Evolutionary conservation across 140 eudicot species (phyloP), one percentile per base, ranked within the genome.

Genomic region (Oenanthe javanica): DNA sequence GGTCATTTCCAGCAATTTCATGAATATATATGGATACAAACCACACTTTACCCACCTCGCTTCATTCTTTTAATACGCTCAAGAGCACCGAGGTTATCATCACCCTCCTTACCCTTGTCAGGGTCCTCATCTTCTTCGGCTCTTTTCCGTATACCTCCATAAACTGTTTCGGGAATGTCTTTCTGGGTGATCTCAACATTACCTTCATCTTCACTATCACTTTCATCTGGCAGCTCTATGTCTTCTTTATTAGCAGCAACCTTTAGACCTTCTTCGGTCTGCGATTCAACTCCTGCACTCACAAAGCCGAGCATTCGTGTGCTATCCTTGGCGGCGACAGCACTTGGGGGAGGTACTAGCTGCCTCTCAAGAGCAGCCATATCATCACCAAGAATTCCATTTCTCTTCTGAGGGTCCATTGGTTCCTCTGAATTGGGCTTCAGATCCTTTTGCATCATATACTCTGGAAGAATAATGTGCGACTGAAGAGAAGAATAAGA

Each of bases 361-460:
- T 89, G 91, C 84, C 88, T 87, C 78, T 95, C 99, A n/a, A 95
- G 86, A 78, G 95, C 97, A 49, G 93, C 97, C 97, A 92, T 95
- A 52, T 92, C 93, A 66, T 94, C 98, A 67, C 84, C 97, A 6
- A 84, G 84, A 52, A 86, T 86, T 15, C 94, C 98, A 19, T 90
- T 91, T 82, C 86, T 89, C 84, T 87, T 93, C 63, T 90, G 77
- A 3, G 84, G 87, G 57, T 93, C 97, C 81, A 87, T 88, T 40
- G 97, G 87, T 75, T 92, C 90, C 48, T 86, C 97, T 9, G 82
- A 85, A 50, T 83, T 90, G 63, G 86, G 83, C 82, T 87, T 83
- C 50, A 80, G 84, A 81, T 90, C 92, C 83, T 86, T 88, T 84
- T 94, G 97, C 97, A 91, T 91, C 80, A 89, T 57, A 77, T 88